These are phyloP conservation scores for Agaricus bisporus DNA, from an alignment of 768 basidiomycete species.

Conservation along the genomic window DNA sequence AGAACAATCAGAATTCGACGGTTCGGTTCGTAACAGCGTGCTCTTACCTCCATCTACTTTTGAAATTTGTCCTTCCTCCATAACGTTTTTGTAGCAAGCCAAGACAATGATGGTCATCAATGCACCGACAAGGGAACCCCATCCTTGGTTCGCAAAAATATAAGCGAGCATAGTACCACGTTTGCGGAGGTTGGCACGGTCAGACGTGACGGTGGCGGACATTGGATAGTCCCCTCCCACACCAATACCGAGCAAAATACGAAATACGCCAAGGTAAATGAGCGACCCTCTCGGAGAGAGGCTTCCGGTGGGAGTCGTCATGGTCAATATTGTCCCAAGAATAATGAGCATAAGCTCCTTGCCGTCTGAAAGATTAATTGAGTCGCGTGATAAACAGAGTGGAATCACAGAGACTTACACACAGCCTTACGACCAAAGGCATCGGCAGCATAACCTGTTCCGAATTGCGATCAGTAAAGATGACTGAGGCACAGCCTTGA, in stretches of 20 bases:
- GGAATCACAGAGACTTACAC: slow-evolving; percentile 28
- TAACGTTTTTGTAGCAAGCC: slow-evolving; percentile 53
- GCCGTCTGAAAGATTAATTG: slow-evolving; percentile 38
- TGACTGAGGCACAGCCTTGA: not conserved
- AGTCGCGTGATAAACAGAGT: not conserved
- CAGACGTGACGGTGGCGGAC: slow-evolving; percentile 63
- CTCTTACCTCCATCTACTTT: slow-evolving; percentile 64
- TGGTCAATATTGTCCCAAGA: slow-evolving; percentile 63
- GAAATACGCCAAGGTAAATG: slow-evolving; percentile 60
- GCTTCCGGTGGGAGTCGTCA: slow-evolving; percentile 59
- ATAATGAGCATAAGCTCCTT: slow-evolving; percentile 81
- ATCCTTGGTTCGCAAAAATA: slow-evolving; percentile 74
- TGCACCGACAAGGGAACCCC: slow-evolving; percentile 64
- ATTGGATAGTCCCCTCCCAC: slow-evolving; percentile 80
- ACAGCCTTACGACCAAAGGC: slow-evolving; percentile 63
- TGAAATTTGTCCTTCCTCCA: slow-evolving; percentile 52
- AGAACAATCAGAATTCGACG: too few species aligned
- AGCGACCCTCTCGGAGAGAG: slow-evolving; percentile 46
- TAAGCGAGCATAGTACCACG: slow-evolving; percentile 73
- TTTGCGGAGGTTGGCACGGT: slow-evolving; percentile 52
- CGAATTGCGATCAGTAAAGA: not conserved
- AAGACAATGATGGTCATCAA: slow-evolving; percentile 61
- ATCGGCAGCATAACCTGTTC: slow-evolving; percentile 57
- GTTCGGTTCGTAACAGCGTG: not conserved
- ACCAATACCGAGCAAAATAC: slow-evolving; percentile 71